Base-by-base conservation (phyloP, 176 grass and related monocot species). In the Sorghum bicolor region DNA sequence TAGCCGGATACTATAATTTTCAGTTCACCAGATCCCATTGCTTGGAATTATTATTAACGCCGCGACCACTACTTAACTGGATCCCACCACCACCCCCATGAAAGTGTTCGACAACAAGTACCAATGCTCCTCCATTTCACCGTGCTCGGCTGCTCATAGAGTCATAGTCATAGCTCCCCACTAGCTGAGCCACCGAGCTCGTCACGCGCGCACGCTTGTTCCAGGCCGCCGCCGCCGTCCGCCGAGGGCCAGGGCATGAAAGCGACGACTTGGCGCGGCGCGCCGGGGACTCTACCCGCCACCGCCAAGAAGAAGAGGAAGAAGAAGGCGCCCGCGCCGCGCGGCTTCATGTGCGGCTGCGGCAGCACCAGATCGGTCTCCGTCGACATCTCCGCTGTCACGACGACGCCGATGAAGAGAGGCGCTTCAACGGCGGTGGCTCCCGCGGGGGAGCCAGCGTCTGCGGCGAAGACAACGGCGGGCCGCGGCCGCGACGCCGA, bases 291-390 rank as follows among this genome's bases (percentile, higher is more conserved):
- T 24, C 38, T 88, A 58, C 66, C 82, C 25, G 22, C 29, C 47
- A 50, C 67, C 32, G 22, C 37, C 1, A 60, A 13, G 6, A 83
- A 73, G 43, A 61, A n/a, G 71, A 69, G 3, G 77, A 70, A 53
- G 48, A 31, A 75, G 89, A 58, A 29, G 58, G 8, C 2, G 1
- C 64, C 65, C 14, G 20, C 33, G 20, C 86, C 33, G 20, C 86
- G 80, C 20, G 75, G 81, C 10, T 75, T 92, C 53, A 55, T 89
- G 68, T 95, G 85, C 12, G 93, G 93, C 79, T 95, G 93, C 45
- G 85, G 87, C 43, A 75, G 70, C 30, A 76, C 70, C 28, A 84
- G 77, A 60, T 88, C 93, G 3, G 85, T 91, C 11, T 75, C 89
- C 58, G 79, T 72, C 67, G 85, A 65, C 5, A 76, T 82, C 64